phyloP scores from a whole-genome alignment of 805 yeast genomes.

The Sungouiozyma ichnusensis region DNA sequence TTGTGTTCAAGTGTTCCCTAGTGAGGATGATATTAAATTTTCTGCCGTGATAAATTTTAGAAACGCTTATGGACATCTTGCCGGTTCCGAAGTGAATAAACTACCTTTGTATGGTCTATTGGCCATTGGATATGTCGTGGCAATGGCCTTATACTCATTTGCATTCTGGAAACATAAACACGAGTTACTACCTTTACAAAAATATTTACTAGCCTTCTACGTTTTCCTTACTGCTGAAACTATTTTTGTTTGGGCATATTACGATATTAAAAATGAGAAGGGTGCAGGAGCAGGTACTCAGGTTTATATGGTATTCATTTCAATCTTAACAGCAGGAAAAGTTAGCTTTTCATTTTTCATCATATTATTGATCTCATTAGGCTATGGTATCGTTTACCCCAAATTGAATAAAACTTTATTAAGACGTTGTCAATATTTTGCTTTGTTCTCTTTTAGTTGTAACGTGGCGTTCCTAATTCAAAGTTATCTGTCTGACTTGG shows the following conservation, averaged over 20 bases:
- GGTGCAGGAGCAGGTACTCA: conserved; percentile 49
- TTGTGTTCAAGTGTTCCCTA: conserved; percentile 68
- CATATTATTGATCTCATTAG: conserved; percentile 73
- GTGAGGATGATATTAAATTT: conserved; percentile 36
- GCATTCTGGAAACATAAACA: conserved; percentile 77
- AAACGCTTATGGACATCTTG: conserved; percentile 82
- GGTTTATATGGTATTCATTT: conserved; percentile 65
- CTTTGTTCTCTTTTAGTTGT: conserved; percentile 45
- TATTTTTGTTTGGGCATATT: conserved; percentile 83
- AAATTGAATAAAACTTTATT: conserved; percentile 65
- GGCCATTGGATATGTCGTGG: conserved; percentile 73
- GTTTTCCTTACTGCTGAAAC: conserved; percentile 76
- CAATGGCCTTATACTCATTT: conserved; percentile 74
- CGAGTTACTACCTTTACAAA: conserved; percentile 82
- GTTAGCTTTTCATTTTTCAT: conserved; percentile 83
- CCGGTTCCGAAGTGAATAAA: conserved; percentile 87
- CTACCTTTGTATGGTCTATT: conserved; percentile 79
- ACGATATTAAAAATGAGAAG: conserved; percentile 64
- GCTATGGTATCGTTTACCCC: conserved; percentile 90
- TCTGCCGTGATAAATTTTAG: conserved; percentile 69
- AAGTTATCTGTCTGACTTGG: conserved; percentile 42
- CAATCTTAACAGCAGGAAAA: conserved; percentile 70
- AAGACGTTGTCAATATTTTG: conserved; percentile 57
- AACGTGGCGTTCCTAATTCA: conserved; percentile 45
- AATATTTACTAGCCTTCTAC: conserved; percentile 79